These are phyloP conservation scores for Microsporum audouinii DNA, from an alignment of 2,329 filamentous ascomycete genomes.

Conservation along the genomic window DNA sequence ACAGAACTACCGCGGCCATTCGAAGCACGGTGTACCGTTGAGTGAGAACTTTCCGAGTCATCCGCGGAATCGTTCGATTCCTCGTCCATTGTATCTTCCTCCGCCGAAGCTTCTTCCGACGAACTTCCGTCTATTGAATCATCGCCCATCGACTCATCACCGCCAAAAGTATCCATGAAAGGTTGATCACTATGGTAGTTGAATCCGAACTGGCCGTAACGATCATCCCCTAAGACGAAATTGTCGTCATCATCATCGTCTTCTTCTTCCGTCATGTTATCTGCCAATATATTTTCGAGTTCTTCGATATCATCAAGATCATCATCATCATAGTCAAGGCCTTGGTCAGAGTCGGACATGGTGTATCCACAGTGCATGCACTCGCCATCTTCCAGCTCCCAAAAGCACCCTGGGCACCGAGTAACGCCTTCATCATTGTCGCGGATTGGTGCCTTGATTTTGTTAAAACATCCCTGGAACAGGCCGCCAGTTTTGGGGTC, in stretches of 20 bases:
- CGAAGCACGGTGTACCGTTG: neutral
- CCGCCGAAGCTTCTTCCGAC: neutral
- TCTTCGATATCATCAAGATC: neutral
- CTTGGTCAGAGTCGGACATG: slow-evolving; percentile 19
- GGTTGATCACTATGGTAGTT: neutral
- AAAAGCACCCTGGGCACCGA: slow-evolving; percentile 51
- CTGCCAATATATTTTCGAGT: neutral
- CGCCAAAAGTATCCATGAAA: neutral
- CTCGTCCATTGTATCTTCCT: neutral
- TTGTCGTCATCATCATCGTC: neutral
- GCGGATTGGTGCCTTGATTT: slow-evolving; percentile 34
- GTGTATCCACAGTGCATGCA: slow-evolving; percentile 48
- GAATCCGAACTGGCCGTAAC: neutral
- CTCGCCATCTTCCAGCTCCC: slow-evolving; percentile 51
- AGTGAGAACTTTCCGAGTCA: neutral
- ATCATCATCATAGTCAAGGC: neutral
- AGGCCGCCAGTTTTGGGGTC: slow-evolving; percentile 44
- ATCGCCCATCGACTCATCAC: neutral
- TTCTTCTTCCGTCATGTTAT: neutral
- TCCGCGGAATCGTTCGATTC: neutral
- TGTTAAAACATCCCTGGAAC: slow-evolving; percentile 51
- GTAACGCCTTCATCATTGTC: slow-evolving; percentile 51
- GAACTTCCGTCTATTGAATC: neutral
- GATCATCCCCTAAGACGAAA: neutral
- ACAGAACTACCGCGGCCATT: neutral